A percentile compares a stretch with the other conserved stretches of the same genome.
These are phyloP conservation scores for Carex pumila DNA, from an alignment of 176 grass and related monocot species.

Conservation along the genomic window DNA sequence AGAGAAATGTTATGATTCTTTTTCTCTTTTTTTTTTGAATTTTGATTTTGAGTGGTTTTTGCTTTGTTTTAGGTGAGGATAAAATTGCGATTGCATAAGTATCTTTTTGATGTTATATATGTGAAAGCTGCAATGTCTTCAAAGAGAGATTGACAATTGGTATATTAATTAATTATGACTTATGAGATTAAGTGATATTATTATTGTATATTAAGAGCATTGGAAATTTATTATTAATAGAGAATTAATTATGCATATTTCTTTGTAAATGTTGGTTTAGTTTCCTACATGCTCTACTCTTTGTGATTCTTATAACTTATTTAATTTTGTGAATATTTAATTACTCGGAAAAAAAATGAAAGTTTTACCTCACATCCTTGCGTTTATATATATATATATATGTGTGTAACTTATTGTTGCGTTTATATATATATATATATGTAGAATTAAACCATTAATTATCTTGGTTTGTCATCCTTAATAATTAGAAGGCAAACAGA, in stretches of 20 bases:
- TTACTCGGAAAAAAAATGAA: neutral
- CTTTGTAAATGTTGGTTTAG: neutral
- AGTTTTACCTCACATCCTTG: neutral
- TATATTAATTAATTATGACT: neutral
- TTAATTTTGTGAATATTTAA: neutral
- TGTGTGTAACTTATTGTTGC: too few relatives aligned
- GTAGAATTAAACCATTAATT: too few relatives aligned
- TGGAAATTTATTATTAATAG: neutral
- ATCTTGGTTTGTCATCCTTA: neutral
- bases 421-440: neutral
- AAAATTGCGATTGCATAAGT: neutral
- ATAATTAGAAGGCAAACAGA: neutral
- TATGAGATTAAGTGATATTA: neutral
- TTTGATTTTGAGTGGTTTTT: neutral
- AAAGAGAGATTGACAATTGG: neutral
- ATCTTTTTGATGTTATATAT: neutral
- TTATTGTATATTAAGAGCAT: neutral
- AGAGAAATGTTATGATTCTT: neutral
- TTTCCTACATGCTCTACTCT: too few relatives aligned
- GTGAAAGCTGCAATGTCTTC: neutral
- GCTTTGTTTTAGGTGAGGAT: neutral
- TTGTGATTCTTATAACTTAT: too few relatives aligned
- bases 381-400: too few relatives aligned
- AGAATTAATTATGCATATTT: neutral
- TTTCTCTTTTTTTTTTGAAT: neutral